Percentiles rank a stretch among this genome's conserved stretches.
These are phyloP conservation scores for Trametes gibbosa DNA, from an alignment of 768 basidiomycete genomes.

Conservation along the genomic window DNA sequence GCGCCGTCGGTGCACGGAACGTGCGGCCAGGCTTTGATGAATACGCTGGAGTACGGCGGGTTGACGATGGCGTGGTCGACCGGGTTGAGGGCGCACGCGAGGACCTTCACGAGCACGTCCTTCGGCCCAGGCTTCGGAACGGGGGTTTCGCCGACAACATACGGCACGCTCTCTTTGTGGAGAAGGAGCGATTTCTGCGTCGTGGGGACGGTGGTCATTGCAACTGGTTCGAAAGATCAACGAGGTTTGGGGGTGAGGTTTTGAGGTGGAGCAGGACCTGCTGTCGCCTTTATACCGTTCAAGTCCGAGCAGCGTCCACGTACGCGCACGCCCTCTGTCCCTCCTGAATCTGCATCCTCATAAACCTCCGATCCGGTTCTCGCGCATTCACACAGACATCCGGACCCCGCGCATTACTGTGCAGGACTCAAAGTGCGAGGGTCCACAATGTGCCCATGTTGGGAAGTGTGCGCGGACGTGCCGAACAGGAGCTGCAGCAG, in stretches of 20 bases:
- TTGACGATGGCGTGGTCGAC: conserved; percentile 10
- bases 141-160: conserved; percentile 1
- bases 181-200: conserved; percentile 18
- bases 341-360: no score
- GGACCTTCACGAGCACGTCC: conserved; percentile 42
- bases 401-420: no score
- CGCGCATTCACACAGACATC: no score
- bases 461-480: no score
- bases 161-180: conserved; percentile 7
- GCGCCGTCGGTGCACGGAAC: conserved; percentile 25
- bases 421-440: no score
- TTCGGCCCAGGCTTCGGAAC: conserved; percentile 36
- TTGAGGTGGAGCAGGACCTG: no score
- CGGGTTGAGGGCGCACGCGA: conserved; percentile 44
- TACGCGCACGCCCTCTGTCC: no score
- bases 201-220: neutral
- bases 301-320: no score
- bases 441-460: no score
- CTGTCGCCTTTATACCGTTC: no score
- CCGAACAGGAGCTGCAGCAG: no score
- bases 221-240: neutral
- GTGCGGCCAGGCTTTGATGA: conserved; percentile 34
- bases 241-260: neutral
- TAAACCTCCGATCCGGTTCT: no score
- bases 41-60: conserved; percentile 9